Evolutionary conservation across 1,284 basidiomycete genomes (phyloP).

Genomic region (Cutaneotrichosporon sp.): DNA sequence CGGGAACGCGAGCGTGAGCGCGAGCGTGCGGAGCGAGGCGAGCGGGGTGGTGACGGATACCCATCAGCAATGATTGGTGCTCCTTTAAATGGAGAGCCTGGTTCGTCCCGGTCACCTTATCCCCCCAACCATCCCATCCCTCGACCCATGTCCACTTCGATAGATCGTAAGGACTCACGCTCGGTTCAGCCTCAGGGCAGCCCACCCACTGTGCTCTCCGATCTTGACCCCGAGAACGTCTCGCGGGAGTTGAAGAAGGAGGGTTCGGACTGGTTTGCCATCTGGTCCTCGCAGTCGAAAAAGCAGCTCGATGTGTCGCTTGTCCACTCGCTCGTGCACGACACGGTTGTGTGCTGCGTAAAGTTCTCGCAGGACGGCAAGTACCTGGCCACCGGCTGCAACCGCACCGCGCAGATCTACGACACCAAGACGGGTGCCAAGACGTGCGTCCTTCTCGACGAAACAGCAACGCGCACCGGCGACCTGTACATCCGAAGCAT

Average conservation of each 20-base stretch:
- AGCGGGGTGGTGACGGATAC: slow-evolving; percentile 7
- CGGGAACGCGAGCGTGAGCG: slow-evolving; percentile 9
- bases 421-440: slow-evolving; percentile 78
- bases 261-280: slow-evolving; percentile 89
- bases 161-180: slow-evolving; percentile 36
- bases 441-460: slow-evolving; percentile 68
- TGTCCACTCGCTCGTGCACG: slow-evolving; percentile 86
- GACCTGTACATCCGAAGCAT: slow-evolving; percentile 80
- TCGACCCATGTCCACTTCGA: slow-evolving; percentile 35
- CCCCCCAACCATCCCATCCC: slow-evolving; percentile 17
- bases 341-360: slow-evolving; percentile 93
- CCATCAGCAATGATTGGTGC: slow-evolving; percentile 18
- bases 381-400: slow-evolving; percentile 83
- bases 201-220: slow-evolving; percentile 44
- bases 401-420: slow-evolving; percentile 82
- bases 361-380: slow-evolving; percentile 84
- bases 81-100: slow-evolving; percentile 31
- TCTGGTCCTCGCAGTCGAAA: slow-evolving; percentile 83
- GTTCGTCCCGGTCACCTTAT: slow-evolving; percentile 16
- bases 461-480: slow-evolving; percentile 58
- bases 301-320: slow-evolving; percentile 77
- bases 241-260: slow-evolving; percentile 62
- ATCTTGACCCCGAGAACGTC: slow-evolving; percentile 53
- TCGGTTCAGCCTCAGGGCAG: slow-evolving; percentile 14
- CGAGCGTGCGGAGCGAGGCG: slow-evolving; percentile 9